Conservation (phyloP, 805 yeast genomes). For the Grigorovia transvaalensis region DNA sequence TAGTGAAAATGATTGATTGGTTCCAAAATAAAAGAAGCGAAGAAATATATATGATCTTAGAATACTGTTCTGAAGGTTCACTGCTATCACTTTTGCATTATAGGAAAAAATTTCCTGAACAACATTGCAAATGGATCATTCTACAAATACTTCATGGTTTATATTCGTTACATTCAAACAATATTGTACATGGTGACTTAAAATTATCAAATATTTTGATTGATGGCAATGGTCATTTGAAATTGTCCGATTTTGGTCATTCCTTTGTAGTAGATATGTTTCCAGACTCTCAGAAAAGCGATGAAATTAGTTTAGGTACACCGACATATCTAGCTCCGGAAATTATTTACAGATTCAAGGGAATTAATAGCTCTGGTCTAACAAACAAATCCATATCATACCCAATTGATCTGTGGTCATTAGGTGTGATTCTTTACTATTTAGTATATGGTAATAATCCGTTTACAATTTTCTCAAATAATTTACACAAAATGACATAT, state of each 20-base stretch:
- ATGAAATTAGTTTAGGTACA: constrained; percentile 45
- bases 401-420: constrained; percentile 94
- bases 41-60: constrained; percentile 1
- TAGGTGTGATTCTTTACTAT: constrained; percentile 89
- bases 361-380: constrained; percentile 47
- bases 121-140: constrained; percentile 50
- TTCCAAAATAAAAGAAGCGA: background rate
- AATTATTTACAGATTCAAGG: constrained; percentile 31
- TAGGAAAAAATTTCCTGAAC: constrained; percentile 47
- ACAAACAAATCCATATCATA: constrained; percentile 70
- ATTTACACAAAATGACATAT: constrained; percentile 49
- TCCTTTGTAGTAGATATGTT: constrained; percentile 59
- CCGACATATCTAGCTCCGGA: constrained; percentile 98
- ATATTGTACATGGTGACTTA: constrained; percentile 24
- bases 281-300: constrained; percentile 26
- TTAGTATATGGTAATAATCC: constrained; percentile 51
- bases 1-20: background rate
- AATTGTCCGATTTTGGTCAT: constrained; percentile 46
- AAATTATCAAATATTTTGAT: constrained; percentile 30
- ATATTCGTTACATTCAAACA: constrained; percentile 75
- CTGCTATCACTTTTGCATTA: constrained; percentile 1
- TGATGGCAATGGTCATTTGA: constrained; percentile 30
- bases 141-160: constrained; percentile 89
- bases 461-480: constrained; percentile 57
- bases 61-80: constrained; percentile 1